phyloP scores from a whole-genome alignment of 2,329 filamentous ascomycete species.

The Trichoderma sp. region DNA sequence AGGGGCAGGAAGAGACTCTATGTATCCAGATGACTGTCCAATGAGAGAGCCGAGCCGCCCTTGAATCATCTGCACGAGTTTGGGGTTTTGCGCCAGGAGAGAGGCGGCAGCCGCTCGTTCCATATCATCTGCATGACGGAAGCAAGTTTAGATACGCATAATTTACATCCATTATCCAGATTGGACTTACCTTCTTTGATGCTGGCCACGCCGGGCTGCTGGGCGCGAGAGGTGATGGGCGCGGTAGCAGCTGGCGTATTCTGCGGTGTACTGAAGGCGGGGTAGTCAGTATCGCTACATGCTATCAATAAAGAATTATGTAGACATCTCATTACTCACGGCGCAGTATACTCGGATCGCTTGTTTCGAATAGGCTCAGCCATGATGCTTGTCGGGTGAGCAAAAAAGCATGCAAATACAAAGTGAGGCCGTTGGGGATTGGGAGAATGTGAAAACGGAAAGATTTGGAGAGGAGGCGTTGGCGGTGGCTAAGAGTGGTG shows the following conservation, averaged over 20 bases:
- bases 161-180: background rate
- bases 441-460: constrained; percentile 40
- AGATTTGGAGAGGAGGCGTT: constrained; percentile 41
- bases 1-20: constrained; percentile 87
- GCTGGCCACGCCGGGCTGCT: constrained; percentile 89
- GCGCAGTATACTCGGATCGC: constrained; percentile 61
- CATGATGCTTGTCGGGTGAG: constrained; percentile 50
- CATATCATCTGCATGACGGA: constrained; percentile 71
- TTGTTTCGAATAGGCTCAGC: constrained; percentile 68
- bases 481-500: constrained; percentile 48
- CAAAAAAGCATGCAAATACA: constrained; percentile 36
- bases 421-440: constrained; percentile 32
- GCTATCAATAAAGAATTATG: background rate
- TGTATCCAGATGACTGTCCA: constrained; percentile 94
- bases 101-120: constrained; percentile 85
- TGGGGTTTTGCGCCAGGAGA: constrained; percentile 94
- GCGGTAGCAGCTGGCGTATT: constrained; percentile 96
- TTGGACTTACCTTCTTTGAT: constrained; percentile 88
- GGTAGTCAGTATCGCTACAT: constrained; percentile 43
- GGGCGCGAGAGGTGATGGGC: constrained; percentile 95
- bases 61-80: constrained; percentile 96
- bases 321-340: constrained; percentile 51
- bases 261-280: constrained; percentile 80
- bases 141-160: constrained; percentile 31
- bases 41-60: constrained; percentile 92